These are phyloP conservation scores for Leccinum subgranulosum DNA, from an alignment of 768 basidiomycete species.

Conservation along the genomic window DNA sequence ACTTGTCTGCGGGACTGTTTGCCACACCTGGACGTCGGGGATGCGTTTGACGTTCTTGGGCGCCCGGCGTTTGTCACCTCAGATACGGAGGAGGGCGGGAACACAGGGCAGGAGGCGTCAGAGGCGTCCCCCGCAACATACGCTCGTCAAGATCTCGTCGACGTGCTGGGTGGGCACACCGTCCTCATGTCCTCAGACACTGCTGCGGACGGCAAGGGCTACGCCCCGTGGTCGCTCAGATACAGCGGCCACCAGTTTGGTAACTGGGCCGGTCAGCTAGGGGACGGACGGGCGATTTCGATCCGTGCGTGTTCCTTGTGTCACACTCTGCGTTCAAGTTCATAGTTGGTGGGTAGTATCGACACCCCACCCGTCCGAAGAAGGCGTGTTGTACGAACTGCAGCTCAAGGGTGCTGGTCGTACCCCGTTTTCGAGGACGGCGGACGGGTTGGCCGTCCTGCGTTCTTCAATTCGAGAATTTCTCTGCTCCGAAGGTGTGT, in stretches of 20 bases:
- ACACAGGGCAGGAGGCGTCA: conserved; percentile 1
- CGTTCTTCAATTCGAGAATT: conserved; percentile 94
- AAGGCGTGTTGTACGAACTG: conserved; percentile 66
- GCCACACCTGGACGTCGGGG: conserved; percentile 84
- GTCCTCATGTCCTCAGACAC: conserved; percentile 49
- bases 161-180: conserved; percentile 76
- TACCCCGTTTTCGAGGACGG: conserved; percentile 88
- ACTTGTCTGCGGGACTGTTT: conserved; percentile 70
- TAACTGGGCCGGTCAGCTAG: conserved; percentile 89
- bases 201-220: conserved; percentile 32
- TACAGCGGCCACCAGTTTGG: conserved; percentile 95
- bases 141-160: conserved; percentile 69
- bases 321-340: conserved; percentile 6
- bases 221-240: conserved; percentile 75
- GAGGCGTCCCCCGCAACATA: conserved; percentile 32
- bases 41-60: conserved; percentile 69
- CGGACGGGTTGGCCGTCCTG: conserved; percentile 94
- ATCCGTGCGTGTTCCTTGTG: conserved; percentile 46
- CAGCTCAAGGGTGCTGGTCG: conserved; percentile 95
- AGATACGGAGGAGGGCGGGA: conserved; percentile 29
- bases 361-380: conserved; percentile 66
- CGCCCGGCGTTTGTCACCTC: conserved; percentile 45
- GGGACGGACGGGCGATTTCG: conserved; percentile 94
- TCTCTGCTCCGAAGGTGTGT: conserved; percentile 78
- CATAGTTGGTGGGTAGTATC: conserved; percentile 46